Conservation (phyloP, 768 basidiomycete species). For the Floccularia luteovirens region DNA sequence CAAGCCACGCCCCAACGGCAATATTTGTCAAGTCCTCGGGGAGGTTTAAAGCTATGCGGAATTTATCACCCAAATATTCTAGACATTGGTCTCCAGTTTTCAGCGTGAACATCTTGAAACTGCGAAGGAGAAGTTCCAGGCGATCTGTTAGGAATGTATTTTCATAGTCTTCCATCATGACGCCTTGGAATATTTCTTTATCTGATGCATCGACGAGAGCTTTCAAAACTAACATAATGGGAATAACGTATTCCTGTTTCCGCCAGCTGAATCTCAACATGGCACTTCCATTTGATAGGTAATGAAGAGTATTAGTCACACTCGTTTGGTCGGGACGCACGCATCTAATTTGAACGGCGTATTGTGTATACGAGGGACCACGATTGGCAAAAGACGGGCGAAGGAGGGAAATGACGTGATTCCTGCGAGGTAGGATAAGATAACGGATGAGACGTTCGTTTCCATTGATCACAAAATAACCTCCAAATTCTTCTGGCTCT, state of each 20-base stretch:
- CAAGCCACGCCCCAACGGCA: constrained; percentile 72
- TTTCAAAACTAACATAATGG: constrained; percentile 94
- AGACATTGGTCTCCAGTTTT: constrained; percentile 87
- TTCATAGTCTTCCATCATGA: constrained; percentile 94
- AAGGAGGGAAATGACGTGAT: constrained; percentile 89
- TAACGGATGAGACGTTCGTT: constrained; percentile 98
- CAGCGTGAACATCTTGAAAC: constrained; percentile 90
- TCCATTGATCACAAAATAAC: constrained; percentile 98
- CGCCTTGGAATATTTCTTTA: constrained; percentile 92
- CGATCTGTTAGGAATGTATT: constrained; percentile 98
- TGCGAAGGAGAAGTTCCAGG: constrained; percentile 87
- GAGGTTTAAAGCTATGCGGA: constrained; percentile 82
- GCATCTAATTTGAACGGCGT: constrained; percentile 93
- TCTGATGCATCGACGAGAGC: constrained; percentile 88
- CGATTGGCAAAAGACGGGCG: constrained; percentile 90
- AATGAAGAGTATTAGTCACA: constrained; percentile 94
- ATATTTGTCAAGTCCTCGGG: constrained; percentile 92
- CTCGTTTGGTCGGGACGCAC: constrained; percentile 91
- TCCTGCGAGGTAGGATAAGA: constrained; percentile 90
- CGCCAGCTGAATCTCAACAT: constrained; percentile 95
- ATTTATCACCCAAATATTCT: constrained; percentile 94
- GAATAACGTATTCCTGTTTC: constrained; percentile 97
- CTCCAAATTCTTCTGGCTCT: constrained; percentile 97
- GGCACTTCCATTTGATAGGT: constrained; percentile 93
- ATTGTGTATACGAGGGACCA: constrained; percentile 90